These are phyloP conservation scores for Phyllosticta citribraziliensis DNA, from an alignment of 2,329 filamentous ascomycete genomes.

Conservation along the genomic window DNA sequence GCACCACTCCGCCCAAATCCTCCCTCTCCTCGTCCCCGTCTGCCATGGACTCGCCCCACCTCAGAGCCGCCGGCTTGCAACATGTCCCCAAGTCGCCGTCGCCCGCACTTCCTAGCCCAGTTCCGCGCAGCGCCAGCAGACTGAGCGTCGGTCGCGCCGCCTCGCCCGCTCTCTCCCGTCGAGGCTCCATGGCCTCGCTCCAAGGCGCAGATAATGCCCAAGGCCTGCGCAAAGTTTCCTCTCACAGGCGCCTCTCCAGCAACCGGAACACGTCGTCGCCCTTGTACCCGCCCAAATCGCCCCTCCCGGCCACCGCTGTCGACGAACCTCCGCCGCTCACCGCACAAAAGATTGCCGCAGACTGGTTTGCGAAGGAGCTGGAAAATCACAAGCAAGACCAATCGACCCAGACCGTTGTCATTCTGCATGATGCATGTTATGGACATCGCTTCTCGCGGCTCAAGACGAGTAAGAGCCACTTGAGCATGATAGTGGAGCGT, in stretches of 20 bases:
- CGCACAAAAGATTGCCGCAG: conserved; percentile 51
- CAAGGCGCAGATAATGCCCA: conserved; percentile 14
- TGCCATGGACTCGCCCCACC: conserved; percentile 17
- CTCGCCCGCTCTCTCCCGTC: conserved; percentile 29
- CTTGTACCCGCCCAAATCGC: conserved; percentile 28
- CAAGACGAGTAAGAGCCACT: conserved; percentile 58
- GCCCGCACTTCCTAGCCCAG: conserved; percentile 17
- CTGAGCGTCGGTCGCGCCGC: conserved; percentile 31
- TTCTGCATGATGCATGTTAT: conserved; percentile 90
- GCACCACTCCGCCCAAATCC: conserved; percentile 20
- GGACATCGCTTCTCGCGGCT: conserved; percentile 85
- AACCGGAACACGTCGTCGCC: conserved; percentile 30
- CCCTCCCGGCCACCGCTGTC: conserved; percentile 24
- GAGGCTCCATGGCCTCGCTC: conserved; percentile 8
- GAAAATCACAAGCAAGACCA: conserved; percentile 39
- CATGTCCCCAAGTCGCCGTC: conserved; percentile 20
- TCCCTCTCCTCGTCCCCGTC: conserved; percentile 23
- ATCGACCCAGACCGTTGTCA: conserved; percentile 58
- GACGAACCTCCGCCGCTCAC: conserved; percentile 36
- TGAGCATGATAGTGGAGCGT: conserved; percentile 81
- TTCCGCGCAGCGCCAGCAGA: conserved; percentile 35
- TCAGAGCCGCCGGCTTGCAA: conserved; percentile 13
- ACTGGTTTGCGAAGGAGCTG: conserved; percentile 62
- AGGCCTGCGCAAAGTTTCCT: conserved; percentile 23
- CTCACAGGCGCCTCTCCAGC: conserved; percentile 35